phyloP scores from a whole-genome alignment of 1,284 basidiomycete genomes.

The Cutaneotrichosporon daszewskae region DNA sequence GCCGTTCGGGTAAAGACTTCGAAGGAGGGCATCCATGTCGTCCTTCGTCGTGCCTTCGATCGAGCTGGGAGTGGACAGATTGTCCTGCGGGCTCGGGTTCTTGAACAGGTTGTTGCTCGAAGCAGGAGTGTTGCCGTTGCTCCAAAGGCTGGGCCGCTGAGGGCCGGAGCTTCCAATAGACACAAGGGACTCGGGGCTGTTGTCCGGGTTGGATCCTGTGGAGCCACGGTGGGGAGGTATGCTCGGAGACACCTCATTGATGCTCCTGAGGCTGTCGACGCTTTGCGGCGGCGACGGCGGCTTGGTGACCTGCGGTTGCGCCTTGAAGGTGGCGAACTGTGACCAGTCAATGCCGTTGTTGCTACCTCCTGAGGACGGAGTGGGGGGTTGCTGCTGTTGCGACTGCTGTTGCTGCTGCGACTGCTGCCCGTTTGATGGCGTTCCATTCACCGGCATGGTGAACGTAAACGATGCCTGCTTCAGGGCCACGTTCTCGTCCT shows the following conservation, averaged over 20 bases:
- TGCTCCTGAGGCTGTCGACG: conserved; percentile 30
- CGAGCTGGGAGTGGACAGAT: conserved; percentile 12
- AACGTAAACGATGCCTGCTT: conserved; percentile 47
- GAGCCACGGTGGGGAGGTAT: conserved; percentile 17
- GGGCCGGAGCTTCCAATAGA: conserved; percentile 21
- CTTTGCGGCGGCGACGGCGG: conserved; percentile 38
- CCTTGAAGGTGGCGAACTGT: conserved; percentile 10
- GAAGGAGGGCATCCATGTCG: conserved; percentile 41
- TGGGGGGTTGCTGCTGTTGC: conserved; percentile 5
- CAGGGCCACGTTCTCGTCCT: conserved; percentile 47
- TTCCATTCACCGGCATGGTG: conserved; percentile 35
- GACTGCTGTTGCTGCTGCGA: neutral
- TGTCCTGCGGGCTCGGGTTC: conserved; percentile 6
- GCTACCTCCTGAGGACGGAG: neutral
- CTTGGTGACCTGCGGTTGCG: conserved; percentile 20
- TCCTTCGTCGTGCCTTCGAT: conserved; percentile 14
- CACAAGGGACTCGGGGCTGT: conserved; percentile 33
- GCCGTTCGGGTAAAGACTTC: conserved; percentile 38
- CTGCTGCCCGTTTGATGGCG: conserved; percentile 3
- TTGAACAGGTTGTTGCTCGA: neutral
- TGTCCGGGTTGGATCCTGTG: conserved; percentile 11
- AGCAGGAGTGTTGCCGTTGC: neutral
- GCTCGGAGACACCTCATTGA: conserved; percentile 25
- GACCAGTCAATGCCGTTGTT: conserved; percentile 17
- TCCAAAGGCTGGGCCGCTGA: conserved; percentile 7